Percentiles rank a stretch among this genome's conserved stretches.
Conservation (phyloP, 306 rosid species). For the Dalbergia cultrata region DNA sequence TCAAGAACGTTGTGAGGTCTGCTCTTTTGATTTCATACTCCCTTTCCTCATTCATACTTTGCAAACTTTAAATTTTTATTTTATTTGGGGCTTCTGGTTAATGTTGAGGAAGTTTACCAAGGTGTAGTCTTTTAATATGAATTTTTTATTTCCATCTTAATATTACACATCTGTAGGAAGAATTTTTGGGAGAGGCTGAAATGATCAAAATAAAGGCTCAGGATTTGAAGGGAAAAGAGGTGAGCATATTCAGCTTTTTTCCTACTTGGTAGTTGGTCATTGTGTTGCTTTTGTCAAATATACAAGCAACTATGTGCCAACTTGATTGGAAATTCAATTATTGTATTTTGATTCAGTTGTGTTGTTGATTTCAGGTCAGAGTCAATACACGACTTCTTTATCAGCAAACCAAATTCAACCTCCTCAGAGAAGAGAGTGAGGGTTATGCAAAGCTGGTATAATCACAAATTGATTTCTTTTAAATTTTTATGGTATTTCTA, state of each 20-base stretch:
- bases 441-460: slow-evolving; percentile 99
- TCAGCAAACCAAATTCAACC: slow-evolving; percentile 98
- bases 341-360: slow-evolving; percentile 38
- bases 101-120: slow-evolving; percentile 4
- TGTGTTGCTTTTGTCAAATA: slow-evolving; percentile 32
- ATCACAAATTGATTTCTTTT: slow-evolving; percentile 25
- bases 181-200: slow-evolving; percentile 96
- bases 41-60: slow-evolving; percentile 7
- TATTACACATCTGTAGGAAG: slow-evolving; percentile 70
- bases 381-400: slow-evolving; percentile 97
- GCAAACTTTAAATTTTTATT: neutral
- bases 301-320: neutral
- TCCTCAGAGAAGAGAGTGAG: slow-evolving; percentile 99
- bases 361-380: slow-evolving; percentile 79
- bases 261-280: slow-evolving; percentile 21
- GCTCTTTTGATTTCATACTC: slow-evolving; percentile 6
- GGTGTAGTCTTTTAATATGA: slow-evolving; percentile 25
- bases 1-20: slow-evolving; percentile 98
- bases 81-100: slow-evolving; percentile 31
- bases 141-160: slow-evolving; percentile 29
- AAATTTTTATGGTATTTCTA: slow-evolving; percentile 10
- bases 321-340: slow-evolving; percentile 14
- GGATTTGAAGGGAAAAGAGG: slow-evolving; percentile 97
- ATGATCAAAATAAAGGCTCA: slow-evolving; percentile 96
- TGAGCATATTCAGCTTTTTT: slow-evolving; percentile 46